Base-by-base conservation (phyloP, 306 rosid genomes). In the Lotus japonicus region DNA sequence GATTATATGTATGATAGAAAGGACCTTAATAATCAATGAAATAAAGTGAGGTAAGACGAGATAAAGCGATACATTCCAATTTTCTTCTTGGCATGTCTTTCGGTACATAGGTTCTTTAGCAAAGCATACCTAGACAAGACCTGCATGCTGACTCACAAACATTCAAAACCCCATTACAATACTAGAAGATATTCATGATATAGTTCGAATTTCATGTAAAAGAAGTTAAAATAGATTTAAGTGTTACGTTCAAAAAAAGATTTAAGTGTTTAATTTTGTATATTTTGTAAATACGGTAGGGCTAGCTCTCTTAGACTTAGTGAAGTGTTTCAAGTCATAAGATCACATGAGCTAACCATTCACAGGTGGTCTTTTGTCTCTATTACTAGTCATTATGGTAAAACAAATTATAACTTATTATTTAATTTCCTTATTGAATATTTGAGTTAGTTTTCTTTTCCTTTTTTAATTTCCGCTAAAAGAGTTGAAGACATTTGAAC, bases 31-130 rank as follows among this genome's bases (percentile, higher is more conserved):
- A 43, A 33, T 7, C n/a, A 59, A 77, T 50, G n/a, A 31, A 53
- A 23, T 42, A 71, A 64, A 68, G 75, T 70, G 77, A 69, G 88
- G 88, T 51, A 74, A 72, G 85, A 83, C 64, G 48, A 52, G 49
- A 21, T 18, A 56, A 48, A 77, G 83, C 75, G 77, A 51, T 64
- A 79, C 88, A 89, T 86, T 88, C 91, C 73, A 65, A 74, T 64
- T 78, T 78, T 77, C 83, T 81, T 79, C 68, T 45, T 70, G 73
- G 36, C 71, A 61, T 76, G 77, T 64, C 91, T 78, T 86, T 83
- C 51, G 79, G 78, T 61, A 61, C 50, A 76, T 61, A 76, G 79
- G 80, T 61, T 85, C 89, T 74, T 85, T 84, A 55, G 42, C 72
- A 87, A 85, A 89, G 89, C 52, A 84, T 62, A 48, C 76, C 85